Conservation (phyloP, 2,329 filamentous ascomycete species). For the Diplodia seriata region DNA sequence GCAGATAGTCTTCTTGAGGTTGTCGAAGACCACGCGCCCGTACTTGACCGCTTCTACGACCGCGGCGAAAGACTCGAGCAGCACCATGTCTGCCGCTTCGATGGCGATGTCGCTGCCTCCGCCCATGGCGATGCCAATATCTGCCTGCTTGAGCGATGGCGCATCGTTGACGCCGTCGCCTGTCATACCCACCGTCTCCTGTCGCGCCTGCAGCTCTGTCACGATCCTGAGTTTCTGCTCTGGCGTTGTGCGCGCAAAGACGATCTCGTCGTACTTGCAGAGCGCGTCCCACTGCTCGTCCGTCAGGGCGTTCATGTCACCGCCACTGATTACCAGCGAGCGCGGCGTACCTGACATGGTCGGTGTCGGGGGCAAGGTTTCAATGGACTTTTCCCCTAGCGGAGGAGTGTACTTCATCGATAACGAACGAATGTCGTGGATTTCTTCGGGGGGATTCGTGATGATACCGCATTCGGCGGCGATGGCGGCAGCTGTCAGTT, state of each 20-base stretch:
- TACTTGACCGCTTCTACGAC: constrained; percentile 76
- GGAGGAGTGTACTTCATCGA: neutral
- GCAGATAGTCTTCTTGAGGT: constrained; percentile 77
- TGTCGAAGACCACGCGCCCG: constrained; percentile 79
- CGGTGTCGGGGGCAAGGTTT: constrained; percentile 41
- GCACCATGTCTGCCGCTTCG: constrained; percentile 67
- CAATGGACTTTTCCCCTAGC: neutral
- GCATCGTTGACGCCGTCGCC: constrained; percentile 59
- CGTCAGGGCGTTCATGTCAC: constrained; percentile 68
- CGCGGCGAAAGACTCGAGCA: constrained; percentile 73
- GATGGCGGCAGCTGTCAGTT: constrained; percentile 75
- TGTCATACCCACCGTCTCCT: constrained; percentile 62
- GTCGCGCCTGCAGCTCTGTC: constrained; percentile 70
- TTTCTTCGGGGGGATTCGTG: constrained; percentile 55
- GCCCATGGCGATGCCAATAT: constrained; percentile 66
- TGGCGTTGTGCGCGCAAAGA: constrained; percentile 77
- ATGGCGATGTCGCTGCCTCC: constrained; percentile 67
- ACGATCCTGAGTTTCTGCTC: constrained; percentile 83
- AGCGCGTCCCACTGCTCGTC: constrained; percentile 73
- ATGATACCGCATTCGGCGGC: constrained; percentile 76
- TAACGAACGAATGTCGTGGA: constrained; percentile 64
- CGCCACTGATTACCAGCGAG: constrained; percentile 44
- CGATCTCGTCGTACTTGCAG: constrained; percentile 71
- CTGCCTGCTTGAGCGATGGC: constrained; percentile 64
- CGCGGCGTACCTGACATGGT: constrained; percentile 59